Base-by-base conservation (phyloP, 805 yeast genomes). In the Yarrowia sp. region DNA sequence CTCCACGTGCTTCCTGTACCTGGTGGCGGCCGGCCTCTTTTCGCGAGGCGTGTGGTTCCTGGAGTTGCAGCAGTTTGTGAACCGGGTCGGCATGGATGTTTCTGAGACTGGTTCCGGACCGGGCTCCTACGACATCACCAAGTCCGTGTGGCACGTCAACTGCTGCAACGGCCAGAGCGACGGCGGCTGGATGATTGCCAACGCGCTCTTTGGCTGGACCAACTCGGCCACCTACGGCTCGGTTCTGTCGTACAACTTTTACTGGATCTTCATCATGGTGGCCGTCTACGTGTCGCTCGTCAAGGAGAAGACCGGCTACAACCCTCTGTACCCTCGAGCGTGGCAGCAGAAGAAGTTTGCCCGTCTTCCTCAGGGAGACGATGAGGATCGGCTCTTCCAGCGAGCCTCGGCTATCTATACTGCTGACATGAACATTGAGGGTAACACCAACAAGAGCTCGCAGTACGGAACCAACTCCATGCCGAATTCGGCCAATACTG, bases 101-200 rank as follows among this genome's bases (percentile, higher is more conserved):
- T 83, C 96, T 40, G 98, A 93, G 77, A 79, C 82, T 70, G 98
- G 98, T 71, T 81, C 87, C 65, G 99, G 99, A 70, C 93, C 96
- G 51, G 99, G 99, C 74, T 88, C 98, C 24, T 93, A 93, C 78
- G 87, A 93, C 77, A 85, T 93, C 72, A 72, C 80, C 58, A 82
- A 82, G 73, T 78, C 89, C 16, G 97, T 93, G 30, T 93, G 97
- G 92, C 99, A 93, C 79, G 96, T 93, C 68, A 92, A 93, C 82
- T 93, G 98, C 80, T 93, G 98, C 80, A 92, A 92, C 78, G 98
- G 98, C 49, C 92, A 88, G 77, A 80, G 82, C 66, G 93, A 89
- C 77, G 86, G 88, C 70, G 98, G 98, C 79, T 93, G 98, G 98
- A 97, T 92, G 83, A 86, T 93, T 67, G 95, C 95, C 83, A 93